Evolutionary conservation across 108 stramenopile species (phyloP).

Genomic region (Nannochloropsis oceanica): DNA sequence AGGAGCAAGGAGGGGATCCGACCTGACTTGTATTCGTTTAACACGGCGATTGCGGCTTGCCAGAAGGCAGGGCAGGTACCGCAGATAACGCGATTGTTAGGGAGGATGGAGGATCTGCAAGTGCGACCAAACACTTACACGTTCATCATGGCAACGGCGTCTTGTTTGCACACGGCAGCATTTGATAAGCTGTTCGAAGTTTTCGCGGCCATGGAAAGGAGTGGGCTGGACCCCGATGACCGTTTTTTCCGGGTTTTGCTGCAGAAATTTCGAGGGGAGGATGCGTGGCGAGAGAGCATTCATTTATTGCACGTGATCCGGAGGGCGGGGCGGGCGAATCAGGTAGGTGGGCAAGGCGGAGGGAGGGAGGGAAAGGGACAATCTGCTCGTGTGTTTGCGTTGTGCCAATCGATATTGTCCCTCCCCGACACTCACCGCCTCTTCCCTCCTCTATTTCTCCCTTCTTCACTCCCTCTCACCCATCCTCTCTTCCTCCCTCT

Average conservation of each 20-base stretch:
- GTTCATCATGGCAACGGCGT: constrained; percentile 15
- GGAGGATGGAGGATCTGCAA: neutral
- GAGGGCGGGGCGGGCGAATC: neutral
- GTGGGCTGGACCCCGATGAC: neutral
- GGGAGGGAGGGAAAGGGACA: neutral
- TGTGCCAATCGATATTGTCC: neutral
- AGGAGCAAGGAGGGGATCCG: neutral
- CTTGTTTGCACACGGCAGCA: neutral
- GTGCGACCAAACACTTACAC: neutral
- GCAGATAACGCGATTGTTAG: neutral
- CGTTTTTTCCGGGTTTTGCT: neutral
- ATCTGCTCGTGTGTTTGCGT: neutral
- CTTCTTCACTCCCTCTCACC: neutral
- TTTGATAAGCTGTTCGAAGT: neutral
- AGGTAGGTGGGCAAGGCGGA: neutral
- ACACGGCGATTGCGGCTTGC: constrained; percentile 24
- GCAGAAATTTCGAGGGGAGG: neutral
- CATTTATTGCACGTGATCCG: neutral
- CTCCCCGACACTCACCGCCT: neutral
- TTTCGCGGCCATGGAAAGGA: neutral
- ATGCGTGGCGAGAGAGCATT: neutral
- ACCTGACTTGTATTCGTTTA: neutral
- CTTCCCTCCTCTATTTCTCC: neutral
- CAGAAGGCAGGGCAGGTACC: neutral
- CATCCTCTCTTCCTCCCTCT: neutral